Conservation (phyloP, 345 rosid genomes). For the Aquilaria sinensis region DNA sequence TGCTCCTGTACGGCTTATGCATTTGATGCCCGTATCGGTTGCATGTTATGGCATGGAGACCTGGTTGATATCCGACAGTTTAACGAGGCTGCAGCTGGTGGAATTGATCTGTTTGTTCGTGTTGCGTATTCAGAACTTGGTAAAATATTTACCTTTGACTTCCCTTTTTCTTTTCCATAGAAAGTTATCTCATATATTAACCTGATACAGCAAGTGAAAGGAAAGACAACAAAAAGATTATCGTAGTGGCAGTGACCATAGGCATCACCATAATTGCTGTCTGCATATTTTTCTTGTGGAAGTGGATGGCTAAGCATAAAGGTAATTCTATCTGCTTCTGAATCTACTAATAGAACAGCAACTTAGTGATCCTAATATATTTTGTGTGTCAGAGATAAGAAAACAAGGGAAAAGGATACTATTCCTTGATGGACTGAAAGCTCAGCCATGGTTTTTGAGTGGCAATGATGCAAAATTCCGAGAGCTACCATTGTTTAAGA, state of each 20-base stretch:
- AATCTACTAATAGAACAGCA: no score
- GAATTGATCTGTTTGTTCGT: slow-evolving; percentile 38
- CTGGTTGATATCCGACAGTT: slow-evolving; percentile 34
- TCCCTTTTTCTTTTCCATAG: not conserved
- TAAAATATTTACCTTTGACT: not conserved
- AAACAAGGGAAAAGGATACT: no score
- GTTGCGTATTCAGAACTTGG: slow-evolving; percentile 31
- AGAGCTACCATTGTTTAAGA: slow-evolving; percentile 26
- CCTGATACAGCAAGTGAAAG: slow-evolving; percentile 2
- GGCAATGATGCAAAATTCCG: slow-evolving; percentile 6
- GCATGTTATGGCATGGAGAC: slow-evolving; percentile 37
- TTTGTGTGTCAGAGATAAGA: no score
- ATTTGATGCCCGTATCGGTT: slow-evolving; percentile 29
- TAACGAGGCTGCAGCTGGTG: slow-evolving; percentile 6
- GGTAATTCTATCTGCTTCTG: slow-evolving; percentile 8
- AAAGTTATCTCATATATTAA: not conserved
- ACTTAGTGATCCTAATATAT: no score
- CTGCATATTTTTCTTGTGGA: slow-evolving; percentile 3
- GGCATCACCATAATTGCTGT: slow-evolving; percentile 7
- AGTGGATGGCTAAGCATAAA: slow-evolving; percentile 12
- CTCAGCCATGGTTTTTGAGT: not conserved
- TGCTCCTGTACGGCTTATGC: slow-evolving; percentile 54
- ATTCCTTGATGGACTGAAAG: no score
- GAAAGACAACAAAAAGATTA: not conserved
- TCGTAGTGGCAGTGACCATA: not conserved